Evolutionary conservation across 2,329 filamentous ascomycete genomes (phyloP).

Genomic region (Colletotrichum horii): DNA sequence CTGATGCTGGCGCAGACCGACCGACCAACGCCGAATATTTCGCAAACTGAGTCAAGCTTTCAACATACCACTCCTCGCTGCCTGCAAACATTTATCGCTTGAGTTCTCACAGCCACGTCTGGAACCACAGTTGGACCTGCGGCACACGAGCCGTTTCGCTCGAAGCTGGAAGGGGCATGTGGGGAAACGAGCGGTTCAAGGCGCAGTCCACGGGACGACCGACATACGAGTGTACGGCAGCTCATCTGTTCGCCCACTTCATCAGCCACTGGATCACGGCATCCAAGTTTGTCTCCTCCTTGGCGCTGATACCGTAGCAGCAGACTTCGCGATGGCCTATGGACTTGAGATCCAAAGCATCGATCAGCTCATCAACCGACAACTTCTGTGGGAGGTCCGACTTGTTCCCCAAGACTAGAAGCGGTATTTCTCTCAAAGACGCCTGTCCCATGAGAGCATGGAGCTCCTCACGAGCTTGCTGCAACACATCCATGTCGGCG

Average conservation of each 20-base stretch:
- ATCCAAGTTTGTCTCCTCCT: conserved; percentile 98
- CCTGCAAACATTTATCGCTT: background rate
- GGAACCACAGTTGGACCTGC: background rate
- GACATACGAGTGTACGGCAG: background rate
- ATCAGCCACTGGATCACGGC: conserved; percentile 97
- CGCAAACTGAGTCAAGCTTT: background rate
- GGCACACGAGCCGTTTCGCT: background rate
- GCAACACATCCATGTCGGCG: conserved; percentile 80
- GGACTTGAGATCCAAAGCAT: conserved; percentile 85
- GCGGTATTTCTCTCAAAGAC: conserved; percentile 84
- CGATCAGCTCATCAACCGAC: conserved; percentile 94
- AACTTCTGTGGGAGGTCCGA: conserved; percentile 92
- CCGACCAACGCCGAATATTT: conserved; percentile 4
- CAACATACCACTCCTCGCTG: background rate
- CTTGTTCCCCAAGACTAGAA: conserved; percentile 96
- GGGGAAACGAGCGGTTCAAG: background rate
- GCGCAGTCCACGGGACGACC: background rate
- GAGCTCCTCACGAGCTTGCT: conserved; percentile 89
- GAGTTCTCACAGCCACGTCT: background rate
- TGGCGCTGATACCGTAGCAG: conserved; percentile 98
- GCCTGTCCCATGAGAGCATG: conserved; percentile 87
- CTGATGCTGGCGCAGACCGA: conserved; percentile 17
- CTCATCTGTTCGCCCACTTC: conserved; percentile 79
- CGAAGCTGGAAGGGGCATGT: background rate
- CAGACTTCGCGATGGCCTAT: conserved; percentile 94